These are phyloP conservation scores for Phytophthora lateralis DNA, from an alignment of 352 stramenopile species.

Conservation along the genomic window DNA sequence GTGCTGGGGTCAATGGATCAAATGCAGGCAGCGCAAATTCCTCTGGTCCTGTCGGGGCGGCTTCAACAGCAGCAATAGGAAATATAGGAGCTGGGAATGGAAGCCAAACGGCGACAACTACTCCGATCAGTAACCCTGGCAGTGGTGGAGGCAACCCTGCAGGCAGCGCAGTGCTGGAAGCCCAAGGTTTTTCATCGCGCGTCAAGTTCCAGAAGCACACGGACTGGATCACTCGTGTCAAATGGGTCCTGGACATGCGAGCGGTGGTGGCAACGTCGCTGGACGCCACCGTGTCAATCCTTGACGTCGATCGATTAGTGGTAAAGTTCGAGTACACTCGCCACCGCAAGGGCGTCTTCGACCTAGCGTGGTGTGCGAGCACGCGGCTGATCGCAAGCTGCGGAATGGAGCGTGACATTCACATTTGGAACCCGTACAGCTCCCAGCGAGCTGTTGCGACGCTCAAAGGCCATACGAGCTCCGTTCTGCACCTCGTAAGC, in stretches of 20 bases:
- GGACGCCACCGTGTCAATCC: constrained; percentile 81
- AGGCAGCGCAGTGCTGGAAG: constrained; percentile 58
- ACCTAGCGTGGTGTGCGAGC: constrained; percentile 76
- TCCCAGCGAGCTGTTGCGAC: constrained; percentile 78
- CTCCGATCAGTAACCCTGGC: constrained; percentile 22
- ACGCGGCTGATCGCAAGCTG: constrained; percentile 82
- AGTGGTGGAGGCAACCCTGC: constrained; percentile 37
- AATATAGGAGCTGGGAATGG: constrained; percentile 15
- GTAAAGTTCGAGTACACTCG: constrained; percentile 86
- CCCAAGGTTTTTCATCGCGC: constrained; percentile 66
- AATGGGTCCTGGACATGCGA: constrained; percentile 85
- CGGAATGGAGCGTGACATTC: constrained; percentile 85
- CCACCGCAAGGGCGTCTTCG: constrained; percentile 86
- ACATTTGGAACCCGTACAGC: constrained; percentile 91
- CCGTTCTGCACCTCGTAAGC: constrained; percentile 73
- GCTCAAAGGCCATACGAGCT: constrained; percentile 75
- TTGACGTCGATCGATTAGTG: constrained; percentile 79
- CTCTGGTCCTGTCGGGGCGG: constrained; percentile 4
- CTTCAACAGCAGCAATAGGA: constrained; percentile 5
- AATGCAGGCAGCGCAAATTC: constrained; percentile 7
- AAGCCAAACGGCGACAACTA: constrained; percentile 16
- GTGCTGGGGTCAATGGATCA: constrained; percentile 4
- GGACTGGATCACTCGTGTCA: constrained; percentile 85
- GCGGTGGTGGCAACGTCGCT: constrained; percentile 80
- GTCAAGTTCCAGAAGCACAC: constrained; percentile 84